Evolutionary conservation across 108 stramenopile genomes (phyloP).

Genomic region (Nitzschia sp.): DNA sequence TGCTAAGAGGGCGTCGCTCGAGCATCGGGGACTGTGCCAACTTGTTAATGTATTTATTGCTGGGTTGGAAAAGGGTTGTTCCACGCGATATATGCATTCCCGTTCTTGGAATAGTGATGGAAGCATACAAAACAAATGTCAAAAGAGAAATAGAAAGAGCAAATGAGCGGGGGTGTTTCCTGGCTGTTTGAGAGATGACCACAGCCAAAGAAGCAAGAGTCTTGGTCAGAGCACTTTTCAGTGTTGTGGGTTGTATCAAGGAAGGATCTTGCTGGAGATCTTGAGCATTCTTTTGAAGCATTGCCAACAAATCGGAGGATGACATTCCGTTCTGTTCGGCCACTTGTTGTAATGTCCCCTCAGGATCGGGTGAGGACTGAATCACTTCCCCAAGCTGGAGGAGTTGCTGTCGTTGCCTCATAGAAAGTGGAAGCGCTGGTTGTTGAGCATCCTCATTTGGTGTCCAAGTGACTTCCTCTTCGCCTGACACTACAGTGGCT

Average conservation of each 20-base stretch:
- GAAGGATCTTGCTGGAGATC: conserved; percentile 52
- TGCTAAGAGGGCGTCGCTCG: conserved; percentile 15
- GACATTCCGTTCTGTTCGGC: conserved; percentile 66
- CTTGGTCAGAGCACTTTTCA: conserved; percentile 43
- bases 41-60: conserved; percentile 20
- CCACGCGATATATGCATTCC: conserved; percentile 62
- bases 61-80: conserved; percentile 29
- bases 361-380: conserved; percentile 61
- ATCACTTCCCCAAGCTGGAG: conserved; percentile 67
- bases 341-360: conserved; percentile 59
- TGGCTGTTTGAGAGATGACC: conserved; percentile 40
- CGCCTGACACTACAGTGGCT: too few relatives aligned
- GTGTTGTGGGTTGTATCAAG: conserved; percentile 19
- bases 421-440: conserved; percentile 59
- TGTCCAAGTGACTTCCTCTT: conserved; percentile 11
- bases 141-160: conserved; percentile 26
- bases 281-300: conserved; percentile 62
- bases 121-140: conserved; percentile 33
- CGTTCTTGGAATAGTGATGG: conserved; percentile 57
- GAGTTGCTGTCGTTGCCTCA: conserved; percentile 62
- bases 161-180: conserved; percentile 54
- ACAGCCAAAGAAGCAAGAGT: conserved; percentile 36
- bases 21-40: conserved; percentile 6
- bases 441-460: conserved; percentile 37
- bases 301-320: conserved; percentile 51